Evolutionary conservation across 2,329 filamentous ascomycete genomes (phyloP).

Genomic region (Trichoderma citrinoviride): DNA sequence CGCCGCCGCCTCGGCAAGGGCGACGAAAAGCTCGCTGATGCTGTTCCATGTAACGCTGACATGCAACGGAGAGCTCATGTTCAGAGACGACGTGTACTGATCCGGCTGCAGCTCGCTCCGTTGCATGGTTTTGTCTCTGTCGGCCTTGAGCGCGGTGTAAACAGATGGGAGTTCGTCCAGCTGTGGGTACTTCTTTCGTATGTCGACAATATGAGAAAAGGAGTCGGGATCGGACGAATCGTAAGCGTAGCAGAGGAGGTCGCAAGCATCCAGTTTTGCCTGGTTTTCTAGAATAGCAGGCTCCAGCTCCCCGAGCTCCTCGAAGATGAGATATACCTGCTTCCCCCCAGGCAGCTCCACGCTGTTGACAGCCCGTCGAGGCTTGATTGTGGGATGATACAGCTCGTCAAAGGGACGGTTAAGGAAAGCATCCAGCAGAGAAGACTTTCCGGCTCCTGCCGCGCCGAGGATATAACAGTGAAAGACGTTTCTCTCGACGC

Average conservation of each 20-base stretch:
- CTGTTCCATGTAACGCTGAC: constrained; percentile 93
- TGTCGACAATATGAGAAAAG: constrained; percentile 83
- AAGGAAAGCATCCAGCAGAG: constrained; percentile 85
- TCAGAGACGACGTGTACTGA: constrained; percentile 78
- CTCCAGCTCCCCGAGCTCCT: constrained; percentile 94
- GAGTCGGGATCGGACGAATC: constrained; percentile 96
- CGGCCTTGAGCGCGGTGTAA: constrained; percentile 91
- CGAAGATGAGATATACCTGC: constrained; percentile 93
- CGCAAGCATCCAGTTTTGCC: constrained; percentile 85
- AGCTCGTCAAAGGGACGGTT: constrained; percentile 79
- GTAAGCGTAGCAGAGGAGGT: constrained; percentile 92
- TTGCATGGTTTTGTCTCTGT: constrained; percentile 96
- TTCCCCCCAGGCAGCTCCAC: constrained; percentile 94
- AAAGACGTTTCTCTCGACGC: constrained; percentile 91
- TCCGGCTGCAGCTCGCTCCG: constrained; percentile 87
- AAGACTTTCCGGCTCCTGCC: constrained; percentile 83
- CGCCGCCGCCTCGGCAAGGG: constrained; percentile 85
- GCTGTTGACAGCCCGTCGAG: constrained; percentile 89
- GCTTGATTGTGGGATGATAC: constrained; percentile 93
- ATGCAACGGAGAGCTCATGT: constrained; percentile 88
- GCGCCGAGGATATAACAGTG: constrained; percentile 89
- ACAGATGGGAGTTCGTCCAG: constrained; percentile 87
- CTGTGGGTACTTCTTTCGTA: constrained; percentile 75
- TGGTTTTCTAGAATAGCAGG: constrained; percentile 91
- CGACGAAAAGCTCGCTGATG: constrained; percentile 91